Evolutionary conservation across 441 rosid genomes (phyloP), one percentile per base, ranked within the genome.

Genomic region (Eruca vesicaria): DNA sequence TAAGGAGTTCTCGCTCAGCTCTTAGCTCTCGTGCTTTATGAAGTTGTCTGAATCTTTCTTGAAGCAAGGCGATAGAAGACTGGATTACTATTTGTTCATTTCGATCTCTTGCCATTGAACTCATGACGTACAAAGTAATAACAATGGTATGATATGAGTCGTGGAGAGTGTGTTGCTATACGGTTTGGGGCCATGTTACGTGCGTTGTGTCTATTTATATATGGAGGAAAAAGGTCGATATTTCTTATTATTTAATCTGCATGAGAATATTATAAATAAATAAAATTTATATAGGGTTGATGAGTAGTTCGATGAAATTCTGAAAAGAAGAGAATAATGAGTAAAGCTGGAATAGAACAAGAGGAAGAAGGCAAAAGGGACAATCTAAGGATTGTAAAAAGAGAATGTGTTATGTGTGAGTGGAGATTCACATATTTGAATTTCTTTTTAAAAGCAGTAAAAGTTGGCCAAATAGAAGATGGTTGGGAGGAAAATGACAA

Each of bases 51-150:
- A 91, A 91, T 41, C 93, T 86, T 80, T 91, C 97, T 73, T 88
- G 95, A 80, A 91, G 73, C 29, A 91, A 72, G 68, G 86, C 90
- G 73, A 89, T 89, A 57, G 97, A 86, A 61, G 97, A 91, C 31
- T 82, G 90, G 57, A 74, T 55, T 31, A 73, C 83, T 26, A 83
- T 63, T 28, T 85, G 79, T 10, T 86, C 87, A 5, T 71, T 73
- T 58, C 73, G 79, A 65, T 87, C 88, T 56, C 84, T 78, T 33
- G 81, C 87, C 86, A 89, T 80, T 68, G 69, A 76, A 70, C 74
- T 63, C 75, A 76, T 69, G 66, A 63, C 72, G 71, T 62, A 57
- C 23, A 31, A 45, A 41, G 29, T 20, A 38, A 16, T 35, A 38
- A 5, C 23, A 53, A 15, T 68, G 16, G 50, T 72, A 45, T 35